Conservation (phyloP, 148 eudicot genomes). For the Suaeda aralocaspica region DNA sequence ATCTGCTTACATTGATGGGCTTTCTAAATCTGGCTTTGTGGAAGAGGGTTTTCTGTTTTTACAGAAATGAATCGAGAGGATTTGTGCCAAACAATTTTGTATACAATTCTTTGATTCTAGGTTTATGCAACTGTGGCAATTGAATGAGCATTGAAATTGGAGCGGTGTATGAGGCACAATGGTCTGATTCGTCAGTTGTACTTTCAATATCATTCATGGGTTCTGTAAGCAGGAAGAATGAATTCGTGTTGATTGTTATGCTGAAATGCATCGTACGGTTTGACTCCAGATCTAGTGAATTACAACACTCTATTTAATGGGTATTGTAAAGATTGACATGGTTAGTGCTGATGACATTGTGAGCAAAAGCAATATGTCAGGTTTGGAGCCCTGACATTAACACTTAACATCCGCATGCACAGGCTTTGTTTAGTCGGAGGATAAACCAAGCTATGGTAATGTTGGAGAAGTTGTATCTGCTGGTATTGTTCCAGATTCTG, state of each 20-base stretch:
- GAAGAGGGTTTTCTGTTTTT: conserved; percentile 57
- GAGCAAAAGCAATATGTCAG: conserved; percentile 42
- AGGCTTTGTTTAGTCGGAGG: conserved; percentile 57
- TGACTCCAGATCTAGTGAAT: conserved; percentile 72
- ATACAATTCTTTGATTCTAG: conserved; percentile 78
- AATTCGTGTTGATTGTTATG: conserved; percentile 52
- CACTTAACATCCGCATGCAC: conserved; percentile 73
- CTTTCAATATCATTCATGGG: conserved; percentile 71
- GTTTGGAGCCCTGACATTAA: conserved; percentile 78
- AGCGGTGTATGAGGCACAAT: conserved; percentile 66
- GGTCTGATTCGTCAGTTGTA: conserved; percentile 70
- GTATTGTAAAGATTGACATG: conserved; percentile 70
- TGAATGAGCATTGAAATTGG: conserved; percentile 58
- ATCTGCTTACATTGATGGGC: conserved; percentile 76
- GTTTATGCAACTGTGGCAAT: conserved; percentile 54
- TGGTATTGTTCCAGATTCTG: conserved; percentile 73
- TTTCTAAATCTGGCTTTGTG: conserved; percentile 59
- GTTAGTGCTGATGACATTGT: conserved; percentile 53
- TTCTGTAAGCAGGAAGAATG: conserved; percentile 81
- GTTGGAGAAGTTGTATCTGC: conserved; percentile 74
- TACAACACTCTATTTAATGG: conserved; percentile 87
- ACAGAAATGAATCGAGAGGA: conserved; percentile 58
- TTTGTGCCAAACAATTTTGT: conserved; percentile 72
- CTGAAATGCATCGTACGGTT: conserved; percentile 57
- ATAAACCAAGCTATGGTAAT: conserved; percentile 57